Base-by-base conservation (phyloP, 116 monocot species). In the Thalassia testudinum region DNA sequence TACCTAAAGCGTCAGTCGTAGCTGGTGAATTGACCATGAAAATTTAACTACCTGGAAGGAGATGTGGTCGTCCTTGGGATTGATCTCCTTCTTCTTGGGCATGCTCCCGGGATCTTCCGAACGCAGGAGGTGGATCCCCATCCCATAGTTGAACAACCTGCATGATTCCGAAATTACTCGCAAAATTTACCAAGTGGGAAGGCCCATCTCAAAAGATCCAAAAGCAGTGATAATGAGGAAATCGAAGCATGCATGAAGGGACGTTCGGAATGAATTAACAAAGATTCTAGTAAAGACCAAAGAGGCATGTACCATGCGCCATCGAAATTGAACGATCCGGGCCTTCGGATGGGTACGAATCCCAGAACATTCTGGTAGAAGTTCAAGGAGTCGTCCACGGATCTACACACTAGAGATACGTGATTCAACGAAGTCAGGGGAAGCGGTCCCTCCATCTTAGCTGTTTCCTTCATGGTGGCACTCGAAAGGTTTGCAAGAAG, bases 11-110 rank as follows among this genome's bases (percentile, higher is more conserved):
- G n/a, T n/a, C n/a, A n/a, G n/a, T n/a, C n/a, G n/a, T n/a, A n/a
- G n/a, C n/a, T n/a, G n/a, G n/a, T n/a, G n/a, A n/a, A n/a, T n/a
- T n/a, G n/a, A n/a, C n/a, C n/a, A n/a, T n/a, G n/a, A n/a, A n/a
- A n/a, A n/a, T n/a, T n/a, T n/a, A 19, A 77, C 81, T 68, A n/a
- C n/a, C n/a, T 85, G 79, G 58, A 85, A 85, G 52, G 84, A 85
- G 49, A 79, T 76, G 53, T 85, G 84, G 27, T 76, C 67, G 51
- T 79, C 84, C 61, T 69, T 76, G 16, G 79, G 79, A 49, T 76
- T 70, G 43, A 85, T 85, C 58, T 76, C 76, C 3, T 30, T 37
- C 54, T 76, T 85, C 66, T 42, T 29, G 2, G 67, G 67, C 20
- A 73, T 62, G 49, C 19, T 48, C 10, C 62, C 64, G 1, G 70